Base-by-base conservation (phyloP, 495 filamentous ascomycete species). In the Arthonia radiata region DNA sequence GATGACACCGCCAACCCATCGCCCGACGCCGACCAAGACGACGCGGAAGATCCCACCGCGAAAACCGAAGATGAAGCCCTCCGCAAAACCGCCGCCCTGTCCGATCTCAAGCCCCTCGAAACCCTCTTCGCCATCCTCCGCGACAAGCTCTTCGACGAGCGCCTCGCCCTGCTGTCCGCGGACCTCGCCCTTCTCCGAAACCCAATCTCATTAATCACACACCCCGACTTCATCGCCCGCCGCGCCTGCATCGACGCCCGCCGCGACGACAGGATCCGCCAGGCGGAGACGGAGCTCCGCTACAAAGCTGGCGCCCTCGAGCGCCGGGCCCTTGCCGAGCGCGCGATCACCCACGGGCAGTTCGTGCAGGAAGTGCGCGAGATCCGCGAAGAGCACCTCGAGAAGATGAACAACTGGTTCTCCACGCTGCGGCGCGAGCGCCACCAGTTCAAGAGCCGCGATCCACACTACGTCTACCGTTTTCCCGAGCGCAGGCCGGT, bases 91-190 rank as follows among this genome's bases (percentile, higher is more conserved):
- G n/a, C n/a, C 17, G 83, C 83, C 0, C 69, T 81, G 55, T 76
- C 82, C 24, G 67, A 78, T 24, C 52, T 92, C 14, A 53, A 60
- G 9, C 56, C 59, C 13, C 68, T 94, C 26, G 83, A 94, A 44
- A 66, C 64, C 40, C 68, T 80, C 35, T 94, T 92, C 47, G 65
- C 69, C 32, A 64, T 66, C 14, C 71, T 92, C 37, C 62, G 78
- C 38, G 79, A 91, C 38, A 79, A 74, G 32, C 64, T 92, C 15
- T 83, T 75, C 43, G 73, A 89, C 35, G 82, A 93, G 41, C 65
- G 74, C 33, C 57, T 97, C 21, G 69, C 71, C 7, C 64, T 74
- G 37, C 51, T 83, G 24, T 72, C 83, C 35, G 58, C 64, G 33
- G 82, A 97, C 60, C 64, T 92, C 31, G 67, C 72, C 15, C 68